These are phyloP conservation scores for Cytospora chrysosperma DNA, from an alignment of 2,329 filamentous ascomycete species.

Conservation along the genomic window DNA sequence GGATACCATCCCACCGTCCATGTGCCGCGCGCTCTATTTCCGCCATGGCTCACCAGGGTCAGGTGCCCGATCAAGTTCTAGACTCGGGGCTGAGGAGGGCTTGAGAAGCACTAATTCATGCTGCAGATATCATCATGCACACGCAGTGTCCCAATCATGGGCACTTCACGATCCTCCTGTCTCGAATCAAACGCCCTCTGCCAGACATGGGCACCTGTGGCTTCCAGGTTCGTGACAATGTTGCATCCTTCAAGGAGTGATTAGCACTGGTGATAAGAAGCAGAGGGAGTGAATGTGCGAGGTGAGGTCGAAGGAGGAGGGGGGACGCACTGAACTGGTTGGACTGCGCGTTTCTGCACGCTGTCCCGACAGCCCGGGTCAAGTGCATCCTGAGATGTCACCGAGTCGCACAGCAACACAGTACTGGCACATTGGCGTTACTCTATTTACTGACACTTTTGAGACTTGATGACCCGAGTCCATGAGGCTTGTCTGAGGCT, in stretches of 20 bases:
- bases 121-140: neutral
- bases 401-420: conserved; percentile 6
- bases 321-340: too few species aligned
- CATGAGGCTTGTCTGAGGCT: neutral
- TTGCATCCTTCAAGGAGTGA: neutral
- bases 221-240: neutral
- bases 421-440: neutral
- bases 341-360: too few species aligned
- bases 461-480: neutral
- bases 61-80: neutral
- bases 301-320: neutral
- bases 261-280: too few species aligned
- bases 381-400: neutral
- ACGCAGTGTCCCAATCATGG: neutral
- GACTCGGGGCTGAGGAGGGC: too few species aligned
- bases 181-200: neutral
- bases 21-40: neutral
- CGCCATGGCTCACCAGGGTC: neutral
- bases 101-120: neutral
- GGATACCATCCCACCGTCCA: neutral
- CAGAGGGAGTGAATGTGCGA: neutral
- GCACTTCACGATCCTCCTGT: neutral
- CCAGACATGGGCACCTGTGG: neutral
- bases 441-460: neutral
- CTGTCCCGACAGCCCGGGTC: neutral